Evolutionary conservation across 768 basidiomycete species (phyloP), one percentile per base, ranked within the genome.

Genomic region (Cystofilobasidium capitatum): DNA sequence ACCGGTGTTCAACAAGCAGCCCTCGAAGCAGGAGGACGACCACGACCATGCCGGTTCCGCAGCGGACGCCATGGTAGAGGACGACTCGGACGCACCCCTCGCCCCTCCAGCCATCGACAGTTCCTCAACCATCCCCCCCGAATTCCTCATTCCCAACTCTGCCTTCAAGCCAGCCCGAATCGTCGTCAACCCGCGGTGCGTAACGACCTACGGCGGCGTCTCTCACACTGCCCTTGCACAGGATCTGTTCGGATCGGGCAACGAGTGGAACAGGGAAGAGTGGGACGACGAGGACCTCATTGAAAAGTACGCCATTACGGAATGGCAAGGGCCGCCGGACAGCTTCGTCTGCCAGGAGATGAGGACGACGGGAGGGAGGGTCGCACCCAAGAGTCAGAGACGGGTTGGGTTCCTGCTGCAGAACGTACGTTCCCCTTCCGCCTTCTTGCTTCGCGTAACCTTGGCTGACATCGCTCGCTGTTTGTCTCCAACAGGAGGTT

Each of bases 131-230:
- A 42, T 42, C 1, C 29, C 29, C 8, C 3, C 61, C 64, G 36
- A 77, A 24, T 75, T 79, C 76, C 70, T 77, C 17, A 88, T 91
- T 58, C 92, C 93, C 12, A 98, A 96, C 76, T 86, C 86, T 22
- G 86, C 86, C 12, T 96, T 93, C 78, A 80, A 83, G 10, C 87
- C 92, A 6, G 94, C 92, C 5, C 82, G 92, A 63, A 96, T 99
- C 72, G 77, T 99, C 71, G 87, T 99, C 65, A 98, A 98, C 74
- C 94, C 94, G 6, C 84, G 93, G 20, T 98, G 93, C 76, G 89
- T 94, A 62, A 98, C 94, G 40, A 98, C 94, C 26, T 99, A 99
- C 75, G 94, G 94, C 0, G 96, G 94, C 4, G 94, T 98, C 5
- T 89, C 87, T 70, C 94, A 99, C 77, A 91, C 93, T 26, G 89